Conservation (phyloP, 1,284 basidiomycete genomes). For the Ceratobasidium sp. region DNA sequence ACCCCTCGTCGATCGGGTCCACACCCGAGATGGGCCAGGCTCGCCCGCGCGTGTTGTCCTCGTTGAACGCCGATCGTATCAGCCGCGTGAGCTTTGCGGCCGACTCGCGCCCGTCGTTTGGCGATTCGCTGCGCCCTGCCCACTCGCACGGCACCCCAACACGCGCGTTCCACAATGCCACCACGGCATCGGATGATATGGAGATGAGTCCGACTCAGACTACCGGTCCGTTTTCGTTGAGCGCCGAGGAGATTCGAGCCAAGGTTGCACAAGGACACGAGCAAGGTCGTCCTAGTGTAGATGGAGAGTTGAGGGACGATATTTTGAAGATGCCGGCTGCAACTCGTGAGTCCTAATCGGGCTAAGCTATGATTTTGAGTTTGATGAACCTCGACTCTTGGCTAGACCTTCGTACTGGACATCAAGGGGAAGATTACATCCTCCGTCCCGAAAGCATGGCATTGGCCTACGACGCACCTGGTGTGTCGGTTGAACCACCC, state of each 20-base stretch:
- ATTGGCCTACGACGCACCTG: slow-evolving; percentile 53
- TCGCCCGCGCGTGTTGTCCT: slow-evolving; percentile 61
- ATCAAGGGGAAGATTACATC: slow-evolving; percentile 54
- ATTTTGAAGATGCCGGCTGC: slow-evolving; percentile 50
- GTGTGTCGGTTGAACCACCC: slow-evolving; percentile 52
- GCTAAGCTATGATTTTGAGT: neutral
- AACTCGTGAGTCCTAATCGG: slow-evolving; percentile 43
- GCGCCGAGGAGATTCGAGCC: slow-evolving; percentile 71
- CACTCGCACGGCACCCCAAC: slow-evolving; percentile 58
- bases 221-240: slow-evolving; percentile 73
- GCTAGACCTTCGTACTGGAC: slow-evolving; percentile 47
- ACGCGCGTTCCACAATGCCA: slow-evolving; percentile 69
- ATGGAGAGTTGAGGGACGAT: slow-evolving; percentile 45
- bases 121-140: slow-evolving; percentile 46
- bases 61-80: slow-evolving; percentile 62
- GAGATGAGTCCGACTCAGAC: slow-evolving; percentile 76
- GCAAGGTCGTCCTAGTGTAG: slow-evolving; percentile 51
- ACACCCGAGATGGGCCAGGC: slow-evolving; percentile 67
- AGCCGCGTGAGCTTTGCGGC: slow-evolving; percentile 81
- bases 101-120: slow-evolving; percentile 60
- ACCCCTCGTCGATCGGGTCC: slow-evolving; percentile 46
- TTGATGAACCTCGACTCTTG: slow-evolving; percentile 47
- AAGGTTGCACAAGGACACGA: slow-evolving; percentile 51
- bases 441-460: slow-evolving; percentile 52
- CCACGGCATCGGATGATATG: slow-evolving; percentile 55